Conservation (phyloP, 495 filamentous ascomycete genomes). For the Emericellopsis terricola region DNA sequence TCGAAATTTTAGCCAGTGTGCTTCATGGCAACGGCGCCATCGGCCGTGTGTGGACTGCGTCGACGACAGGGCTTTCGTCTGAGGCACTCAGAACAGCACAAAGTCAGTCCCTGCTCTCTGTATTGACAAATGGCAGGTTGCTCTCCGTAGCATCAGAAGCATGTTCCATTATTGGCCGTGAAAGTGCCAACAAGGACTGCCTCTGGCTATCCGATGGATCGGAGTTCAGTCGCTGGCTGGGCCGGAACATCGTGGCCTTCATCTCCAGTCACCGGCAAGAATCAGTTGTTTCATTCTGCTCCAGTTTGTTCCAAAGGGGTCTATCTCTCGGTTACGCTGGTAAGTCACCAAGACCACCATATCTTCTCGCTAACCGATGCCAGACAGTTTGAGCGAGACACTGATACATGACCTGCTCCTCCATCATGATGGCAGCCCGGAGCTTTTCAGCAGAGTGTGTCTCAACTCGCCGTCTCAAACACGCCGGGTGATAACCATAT, state of each 20-base stretch:
- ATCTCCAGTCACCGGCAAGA: conserved; percentile 18
- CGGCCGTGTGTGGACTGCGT: conserved; percentile 27
- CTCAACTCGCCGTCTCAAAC: conserved; percentile 30
- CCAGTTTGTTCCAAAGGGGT: conserved; percentile 43
- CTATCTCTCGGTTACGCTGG: conserved; percentile 60
- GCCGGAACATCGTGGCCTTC: conserved; percentile 39
- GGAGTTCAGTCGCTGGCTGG: conserved; percentile 59
- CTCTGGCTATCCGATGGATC: conserved; percentile 50
- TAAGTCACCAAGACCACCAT: conserved; percentile 12
- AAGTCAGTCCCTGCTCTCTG: conserved; percentile 21
- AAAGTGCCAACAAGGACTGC: conserved; percentile 7
- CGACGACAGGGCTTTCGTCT: conserved; percentile 4
- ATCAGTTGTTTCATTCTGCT: conserved; percentile 31
- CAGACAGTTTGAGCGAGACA: conserved; percentile 38
- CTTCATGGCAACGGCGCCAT: conserved; percentile 37
- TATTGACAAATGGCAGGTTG: conserved; percentile 55
- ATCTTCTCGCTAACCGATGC: conserved; percentile 3
- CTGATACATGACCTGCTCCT: conserved; percentile 29
- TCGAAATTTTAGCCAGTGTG: conserved; percentile 30
- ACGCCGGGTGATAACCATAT: conserved; percentile 33
- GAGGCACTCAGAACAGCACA: conserved; percentile 7
- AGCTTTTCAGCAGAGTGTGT: conserved; percentile 24
- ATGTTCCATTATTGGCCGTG: conserved; percentile 26
- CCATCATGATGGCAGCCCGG: conserved; percentile 10
- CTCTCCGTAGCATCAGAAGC: conserved; percentile 61